A percentile compares a stretch with the other conserved stretches of the same genome.
Conservation (phyloP, 306 rosid genomes). For the Oxytropis ochrocephala region DNA sequence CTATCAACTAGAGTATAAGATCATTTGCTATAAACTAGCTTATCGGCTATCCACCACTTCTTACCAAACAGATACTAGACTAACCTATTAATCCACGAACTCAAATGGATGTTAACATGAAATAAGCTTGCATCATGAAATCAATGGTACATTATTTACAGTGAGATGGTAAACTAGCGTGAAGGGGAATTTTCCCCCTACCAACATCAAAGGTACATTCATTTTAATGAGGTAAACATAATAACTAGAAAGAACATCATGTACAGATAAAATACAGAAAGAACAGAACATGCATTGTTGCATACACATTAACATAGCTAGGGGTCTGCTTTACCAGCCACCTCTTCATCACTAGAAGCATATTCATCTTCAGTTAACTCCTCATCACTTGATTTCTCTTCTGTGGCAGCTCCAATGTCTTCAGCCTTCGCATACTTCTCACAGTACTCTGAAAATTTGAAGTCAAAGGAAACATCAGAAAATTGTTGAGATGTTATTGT, state of each 20-base stretch:
- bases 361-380: slow-evolving; percentile 47
- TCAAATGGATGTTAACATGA: not conserved
- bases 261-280: slow-evolving; percentile 28
- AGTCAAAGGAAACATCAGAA: not conserved
- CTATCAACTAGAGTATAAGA: too few relatives aligned
- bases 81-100: not conserved
- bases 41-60: not conserved
- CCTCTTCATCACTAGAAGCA: slow-evolving; percentile 52
- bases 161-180: slow-evolving; percentile 20
- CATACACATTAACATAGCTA: slow-evolving; percentile 11
- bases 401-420: slow-evolving; percentile 41
- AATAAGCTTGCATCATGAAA: slow-evolving; percentile 26
- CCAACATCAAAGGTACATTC: slow-evolving; percentile 37
- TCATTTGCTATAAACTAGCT: too few relatives aligned
- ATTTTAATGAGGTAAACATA: slow-evolving; percentile 36
- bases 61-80: not conserved
- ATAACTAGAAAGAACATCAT: slow-evolving; percentile 30
- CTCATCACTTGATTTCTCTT: slow-evolving; percentile 52
- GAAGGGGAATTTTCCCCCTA: slow-evolving; percentile 39
- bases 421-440: slow-evolving; percentile 50
- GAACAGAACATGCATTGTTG: not conserved
- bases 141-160: slow-evolving; percentile 53
- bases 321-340: slow-evolving; percentile 51
- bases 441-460: slow-evolving; percentile 37
- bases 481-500: not conserved